A percentile compares a stretch with the other conserved stretches of the same genome.
These are phyloP conservation scores for Metschnikowia henanensis DNA, from an alignment of 805 yeast genomes.

Conservation along the genomic window DNA sequence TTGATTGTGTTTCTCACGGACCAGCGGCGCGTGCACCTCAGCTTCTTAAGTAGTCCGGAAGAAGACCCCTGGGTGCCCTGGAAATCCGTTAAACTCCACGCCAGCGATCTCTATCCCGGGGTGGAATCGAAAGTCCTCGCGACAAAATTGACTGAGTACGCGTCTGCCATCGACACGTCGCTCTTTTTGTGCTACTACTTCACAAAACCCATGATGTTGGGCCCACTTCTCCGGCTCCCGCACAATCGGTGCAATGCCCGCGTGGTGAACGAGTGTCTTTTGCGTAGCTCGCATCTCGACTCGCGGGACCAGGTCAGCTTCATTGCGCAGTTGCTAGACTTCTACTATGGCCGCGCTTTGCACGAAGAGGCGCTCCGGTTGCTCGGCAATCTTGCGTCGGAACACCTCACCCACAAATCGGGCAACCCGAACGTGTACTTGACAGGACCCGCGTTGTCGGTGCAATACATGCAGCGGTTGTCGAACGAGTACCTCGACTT, in stretches of 20 bases:
- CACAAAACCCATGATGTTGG: conserved; percentile 71
- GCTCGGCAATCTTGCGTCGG: conserved; percentile 37
- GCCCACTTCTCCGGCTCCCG: conserved; percentile 74
- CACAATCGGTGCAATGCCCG: conserved; percentile 70
- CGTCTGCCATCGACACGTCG: conserved; percentile 69
- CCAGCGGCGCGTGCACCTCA: conserved; percentile 48
- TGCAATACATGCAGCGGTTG: conserved; percentile 60
- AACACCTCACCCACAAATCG: conserved; percentile 15
- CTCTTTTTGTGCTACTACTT: conserved; percentile 72
- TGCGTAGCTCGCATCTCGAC: conserved; percentile 31
- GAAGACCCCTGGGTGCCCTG: conserved; percentile 35
- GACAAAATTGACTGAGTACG: conserved; percentile 28
- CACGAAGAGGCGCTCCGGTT: conserved; percentile 70
- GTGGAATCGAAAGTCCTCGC: conserved; percentile 22
- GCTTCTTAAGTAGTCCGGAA: conserved; percentile 28
- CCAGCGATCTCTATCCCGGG: conserved; percentile 42
- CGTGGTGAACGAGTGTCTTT: conserved; percentile 56
- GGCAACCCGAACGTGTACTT: conserved; percentile 27
- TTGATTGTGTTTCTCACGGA: conserved; percentile 52
- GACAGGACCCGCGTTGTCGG: conserved; percentile 43
- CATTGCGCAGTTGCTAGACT: conserved; percentile 73
- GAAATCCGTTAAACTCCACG: conserved; percentile 46
- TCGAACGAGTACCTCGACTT: conserved; percentile 48
- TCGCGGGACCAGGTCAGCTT: conserved; percentile 32
- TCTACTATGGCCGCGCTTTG: conserved; percentile 59